phyloP scores from a whole-genome alignment of 2,329 filamentous ascomycete genomes.

The Alternaria novae-zelandiae region DNA sequence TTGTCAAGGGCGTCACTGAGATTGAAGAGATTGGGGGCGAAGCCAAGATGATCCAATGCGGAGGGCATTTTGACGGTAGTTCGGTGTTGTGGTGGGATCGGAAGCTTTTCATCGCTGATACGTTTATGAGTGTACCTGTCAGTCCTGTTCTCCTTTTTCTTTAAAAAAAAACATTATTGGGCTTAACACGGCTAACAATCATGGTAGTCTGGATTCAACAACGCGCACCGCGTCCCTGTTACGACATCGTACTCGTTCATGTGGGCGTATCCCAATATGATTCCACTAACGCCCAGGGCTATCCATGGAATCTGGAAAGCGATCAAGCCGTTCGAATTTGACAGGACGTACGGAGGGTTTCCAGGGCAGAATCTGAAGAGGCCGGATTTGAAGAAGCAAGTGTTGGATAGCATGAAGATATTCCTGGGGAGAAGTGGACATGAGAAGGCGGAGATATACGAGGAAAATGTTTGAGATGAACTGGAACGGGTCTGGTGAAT shows the following conservation, averaged over 20 bases:
- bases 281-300: constrained; percentile 70
- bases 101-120: constrained; percentile 76
- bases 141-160: constrained; percentile 22
- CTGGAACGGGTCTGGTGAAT: no score
- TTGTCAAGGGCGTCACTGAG: constrained; percentile 52
- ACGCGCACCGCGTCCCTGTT: constrained; percentile 50
- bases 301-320: constrained; percentile 74
- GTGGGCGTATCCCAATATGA: constrained; percentile 67
- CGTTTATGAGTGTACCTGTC: constrained; percentile 72
- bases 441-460: constrained; percentile 49
- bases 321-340: constrained; percentile 67
- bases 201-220: constrained; percentile 41
- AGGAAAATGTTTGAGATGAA: constrained; percentile 22
- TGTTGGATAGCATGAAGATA: constrained; percentile 79
- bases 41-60: constrained; percentile 70
- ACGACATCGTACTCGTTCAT: constrained; percentile 70
- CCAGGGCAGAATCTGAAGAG: constrained; percentile 66
- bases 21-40: constrained; percentile 51
- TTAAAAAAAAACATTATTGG: background rate
- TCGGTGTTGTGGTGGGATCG: constrained; percentile 66
- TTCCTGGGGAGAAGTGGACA: constrained; percentile 64
- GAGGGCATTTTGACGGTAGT: constrained; percentile 81
- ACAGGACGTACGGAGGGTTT: constrained; percentile 72
- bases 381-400: constrained; percentile 64
- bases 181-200: background rate